Conservation (phyloP, 2,329 filamentous ascomycete genomes). For the Helminthosporium solani region DNA sequence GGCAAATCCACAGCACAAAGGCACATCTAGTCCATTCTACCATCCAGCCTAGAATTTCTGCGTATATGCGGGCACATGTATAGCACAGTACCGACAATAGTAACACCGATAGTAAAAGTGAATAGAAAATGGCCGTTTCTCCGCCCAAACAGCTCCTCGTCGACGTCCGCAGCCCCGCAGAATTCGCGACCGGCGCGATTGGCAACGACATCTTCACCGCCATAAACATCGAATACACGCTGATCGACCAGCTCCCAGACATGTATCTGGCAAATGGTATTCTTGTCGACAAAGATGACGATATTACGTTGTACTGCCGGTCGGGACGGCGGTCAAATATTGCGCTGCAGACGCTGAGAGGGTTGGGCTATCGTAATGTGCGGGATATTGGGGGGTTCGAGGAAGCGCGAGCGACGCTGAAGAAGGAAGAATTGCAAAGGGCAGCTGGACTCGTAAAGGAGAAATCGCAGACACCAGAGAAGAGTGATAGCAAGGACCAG, state of each 20-base stretch:
- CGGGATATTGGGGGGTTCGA: slow-evolving; percentile 42
- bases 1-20: no score
- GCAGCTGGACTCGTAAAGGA: neutral
- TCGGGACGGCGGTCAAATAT: slow-evolving; percentile 37
- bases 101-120: no score
- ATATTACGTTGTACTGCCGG: slow-evolving; percentile 43
- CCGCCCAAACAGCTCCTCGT: slow-evolving; percentile 25
- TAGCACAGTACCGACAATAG: no score
- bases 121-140: slow-evolving; percentile 6
- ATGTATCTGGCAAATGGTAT: slow-evolving; percentile 22
- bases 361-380: slow-evolving; percentile 32
- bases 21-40: no score
- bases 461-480: neutral
- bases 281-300: slow-evolving; percentile 23
- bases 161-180: slow-evolving; percentile 40
- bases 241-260: slow-evolving; percentile 29
- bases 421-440: slow-evolving; percentile 25
- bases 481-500: slow-evolving; percentile 10
- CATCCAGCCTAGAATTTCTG: no score
- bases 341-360: slow-evolving; percentile 30
- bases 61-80: no score
- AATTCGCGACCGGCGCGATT: slow-evolving; percentile 38
- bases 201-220: slow-evolving; percentile 26
- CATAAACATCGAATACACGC: slow-evolving; percentile 42
- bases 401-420: slow-evolving; percentile 30